phyloP scores from a whole-genome alignment of 306 rosid species.

The Quercus alba region DNA sequence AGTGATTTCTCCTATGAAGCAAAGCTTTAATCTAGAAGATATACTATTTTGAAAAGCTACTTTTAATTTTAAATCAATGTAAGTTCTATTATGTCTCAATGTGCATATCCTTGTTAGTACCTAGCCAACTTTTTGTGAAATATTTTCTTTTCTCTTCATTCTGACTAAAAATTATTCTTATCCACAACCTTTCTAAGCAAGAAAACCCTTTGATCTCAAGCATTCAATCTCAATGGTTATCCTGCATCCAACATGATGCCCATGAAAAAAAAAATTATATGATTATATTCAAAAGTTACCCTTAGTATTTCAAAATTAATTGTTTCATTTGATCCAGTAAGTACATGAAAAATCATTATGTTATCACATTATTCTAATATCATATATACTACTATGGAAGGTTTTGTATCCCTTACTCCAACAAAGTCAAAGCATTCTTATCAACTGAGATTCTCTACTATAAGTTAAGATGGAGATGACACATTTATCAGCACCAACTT shows the following conservation, averaged over 20 bases:
- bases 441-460: background rate
- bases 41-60: too few relatives aligned
- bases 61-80: too few relatives aligned
- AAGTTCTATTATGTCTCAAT: too few relatives aligned
- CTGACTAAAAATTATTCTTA: background rate
- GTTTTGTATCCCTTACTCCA: background rate
- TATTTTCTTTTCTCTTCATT: background rate
- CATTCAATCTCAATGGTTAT: background rate
- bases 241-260: background rate
- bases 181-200: background rate
- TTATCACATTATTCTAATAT: too few relatives aligned
- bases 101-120: too few relatives aligned
- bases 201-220: background rate
- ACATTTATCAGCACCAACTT: background rate
- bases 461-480: background rate
- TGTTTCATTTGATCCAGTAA: too few relatives aligned
- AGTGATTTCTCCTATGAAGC: too few relatives aligned
- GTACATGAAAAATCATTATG: too few relatives aligned
- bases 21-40: too few relatives aligned
- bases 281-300: background rate
- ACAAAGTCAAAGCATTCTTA: background rate
- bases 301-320: too few relatives aligned
- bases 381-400: too few relatives aligned
- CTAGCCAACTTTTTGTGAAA: too few relatives aligned
- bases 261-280: background rate